phyloP scores from a whole-genome alignment of 148 eudicot genomes.

The Linanthus parryae region DNA sequence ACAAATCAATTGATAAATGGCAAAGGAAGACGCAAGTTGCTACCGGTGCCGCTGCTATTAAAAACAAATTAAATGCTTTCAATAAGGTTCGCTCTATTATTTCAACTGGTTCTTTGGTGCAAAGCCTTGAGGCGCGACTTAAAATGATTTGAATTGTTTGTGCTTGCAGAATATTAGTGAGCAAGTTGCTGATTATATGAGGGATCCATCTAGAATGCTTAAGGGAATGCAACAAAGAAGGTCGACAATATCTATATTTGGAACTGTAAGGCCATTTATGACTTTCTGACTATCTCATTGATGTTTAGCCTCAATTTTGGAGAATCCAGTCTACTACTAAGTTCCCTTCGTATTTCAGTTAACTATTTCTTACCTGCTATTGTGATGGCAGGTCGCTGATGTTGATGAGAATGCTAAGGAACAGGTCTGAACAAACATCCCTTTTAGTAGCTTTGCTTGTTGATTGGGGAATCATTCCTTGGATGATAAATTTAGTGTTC shows the following conservation, averaged over 20 bases:
- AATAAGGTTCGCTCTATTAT: conserved; percentile 55
- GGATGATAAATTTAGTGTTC: too few species aligned
- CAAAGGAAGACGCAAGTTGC: conserved; percentile 95
- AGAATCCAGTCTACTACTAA: background rate
- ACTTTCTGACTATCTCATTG: too few species aligned
- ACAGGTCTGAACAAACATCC: conserved; percentile 58
- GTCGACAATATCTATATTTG: conserved; percentile 63
- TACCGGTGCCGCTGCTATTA: conserved; percentile 87
- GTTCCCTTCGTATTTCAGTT: too few species aligned
- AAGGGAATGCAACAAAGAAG: conserved; percentile 83
- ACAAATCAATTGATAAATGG: conserved; percentile 88
- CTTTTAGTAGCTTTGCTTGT: too few species aligned
- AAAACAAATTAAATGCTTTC: conserved; percentile 72
- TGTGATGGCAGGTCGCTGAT: conserved; percentile 39
- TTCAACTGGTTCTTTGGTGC: too few species aligned
- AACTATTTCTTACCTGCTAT: conserved; percentile 1
- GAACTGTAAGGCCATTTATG: conserved; percentile 51
- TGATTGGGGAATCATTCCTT: too few species aligned
- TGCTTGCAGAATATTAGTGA: conserved; percentile 67
- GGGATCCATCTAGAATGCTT: conserved; percentile 91
- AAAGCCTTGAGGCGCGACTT: too few species aligned
- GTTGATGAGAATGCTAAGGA: conserved; percentile 24
- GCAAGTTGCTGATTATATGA: conserved; percentile 88
- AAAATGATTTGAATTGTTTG: too few species aligned
- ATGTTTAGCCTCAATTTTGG: background rate